These are phyloP conservation scores for Brassica incana DNA, from an alignment of 345 rosid genomes.

Conservation along the genomic window DNA sequence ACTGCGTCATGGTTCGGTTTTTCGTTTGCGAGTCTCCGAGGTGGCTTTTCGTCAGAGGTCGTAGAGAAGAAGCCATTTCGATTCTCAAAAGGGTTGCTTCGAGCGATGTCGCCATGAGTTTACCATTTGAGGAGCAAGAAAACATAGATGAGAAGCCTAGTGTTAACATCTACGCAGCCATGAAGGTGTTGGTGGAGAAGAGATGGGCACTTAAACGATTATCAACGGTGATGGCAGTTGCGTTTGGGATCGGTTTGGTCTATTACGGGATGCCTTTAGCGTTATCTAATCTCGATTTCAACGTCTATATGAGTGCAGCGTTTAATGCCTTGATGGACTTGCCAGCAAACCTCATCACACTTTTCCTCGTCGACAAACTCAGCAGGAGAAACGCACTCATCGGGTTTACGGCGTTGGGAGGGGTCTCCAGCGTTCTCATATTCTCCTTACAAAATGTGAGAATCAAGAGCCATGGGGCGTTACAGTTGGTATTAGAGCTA, in stretches of 20 bases:
- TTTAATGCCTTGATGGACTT: conserved; percentile 67
- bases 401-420: conserved; percentile 47
- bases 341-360: conserved; percentile 51
- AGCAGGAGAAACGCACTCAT: conserved; percentile 46
- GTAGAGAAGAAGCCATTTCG: conserved; percentile 53
- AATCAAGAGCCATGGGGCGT: conserved; percentile 15
- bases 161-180: conserved; percentile 47
- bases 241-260: conserved; percentile 63
- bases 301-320: conserved; percentile 60
- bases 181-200: conserved; percentile 46
- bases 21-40: conserved; percentile 55
- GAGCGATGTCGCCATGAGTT: conserved; percentile 16
- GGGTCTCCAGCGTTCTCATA: conserved; percentile 46
- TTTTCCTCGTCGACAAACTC: conserved; percentile 47
- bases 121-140: conserved; percentile 36
- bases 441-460: conserved; percentile 33
- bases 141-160: conserved; percentile 16
- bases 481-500: conserved; percentile 55
- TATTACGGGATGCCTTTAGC: conserved; percentile 78
- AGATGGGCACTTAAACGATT: conserved; percentile 57
- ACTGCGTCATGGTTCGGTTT: conserved; percentile 37
- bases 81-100: conserved; percentile 49
- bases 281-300: conserved; percentile 50
- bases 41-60: conserved; percentile 56
- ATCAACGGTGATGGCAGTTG: conserved; percentile 40